These are phyloP conservation scores for Senna tora DNA, from an alignment of 306 rosid genomes.

Conservation along the genomic window DNA sequence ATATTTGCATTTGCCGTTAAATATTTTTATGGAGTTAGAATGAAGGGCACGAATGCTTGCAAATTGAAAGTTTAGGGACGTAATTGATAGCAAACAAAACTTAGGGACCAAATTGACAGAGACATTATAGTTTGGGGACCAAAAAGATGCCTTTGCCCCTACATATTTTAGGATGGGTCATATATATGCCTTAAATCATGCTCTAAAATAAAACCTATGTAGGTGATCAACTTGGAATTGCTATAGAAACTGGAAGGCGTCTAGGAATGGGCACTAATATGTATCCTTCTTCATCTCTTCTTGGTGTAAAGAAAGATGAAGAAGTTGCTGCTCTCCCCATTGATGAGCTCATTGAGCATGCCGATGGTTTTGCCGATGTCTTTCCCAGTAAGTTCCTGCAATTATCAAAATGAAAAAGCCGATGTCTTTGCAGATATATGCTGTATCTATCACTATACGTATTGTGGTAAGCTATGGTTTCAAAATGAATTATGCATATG, in stretches of 20 bases:
- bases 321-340: conserved; percentile 46
- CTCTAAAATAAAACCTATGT: conserved; percentile 17
- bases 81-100: too few species aligned
- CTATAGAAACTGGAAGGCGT: conserved; percentile 76
- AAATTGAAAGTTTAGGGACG: too few species aligned
- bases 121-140: too few species aligned
- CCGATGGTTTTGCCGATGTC: conserved; percentile 84
- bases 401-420: background rate
- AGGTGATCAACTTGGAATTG: conserved; percentile 83
- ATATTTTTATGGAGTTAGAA: too few species aligned
- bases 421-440: conserved; percentile 71
- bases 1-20: too few species aligned
- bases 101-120: too few species aligned
- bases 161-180: background rate
- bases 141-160: too few species aligned
- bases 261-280: conserved; percentile 78
- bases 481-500: background rate
- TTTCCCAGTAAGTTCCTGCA: conserved; percentile 61
- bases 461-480: conserved; percentile 58
- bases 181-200: conserved; percentile 24
- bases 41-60: too few species aligned
- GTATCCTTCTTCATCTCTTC: conserved; percentile 78
- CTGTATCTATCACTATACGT: conserved; percentile 75
- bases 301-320: conserved; percentile 54
- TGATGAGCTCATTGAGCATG: conserved; percentile 75